Evolutionary conservation across 1,284 basidiomycete genomes (phyloP), one percentile per base, ranked within the genome.

Genomic region (Apiotrichum gracile): DNA sequence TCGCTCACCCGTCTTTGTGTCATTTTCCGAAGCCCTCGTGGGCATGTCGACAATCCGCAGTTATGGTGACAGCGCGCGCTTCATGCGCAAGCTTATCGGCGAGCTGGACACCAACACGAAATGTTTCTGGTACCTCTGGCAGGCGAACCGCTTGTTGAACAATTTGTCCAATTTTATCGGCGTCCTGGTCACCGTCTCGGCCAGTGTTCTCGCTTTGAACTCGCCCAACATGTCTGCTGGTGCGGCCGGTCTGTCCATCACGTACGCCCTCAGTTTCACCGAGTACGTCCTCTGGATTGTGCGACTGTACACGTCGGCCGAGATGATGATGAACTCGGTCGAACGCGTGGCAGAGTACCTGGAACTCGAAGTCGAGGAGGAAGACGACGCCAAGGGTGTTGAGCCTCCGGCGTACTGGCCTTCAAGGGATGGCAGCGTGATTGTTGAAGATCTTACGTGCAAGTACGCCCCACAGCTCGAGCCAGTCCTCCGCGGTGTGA

Each of bases 1-100:
- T 24, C 77, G 80, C 55, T 79, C 78, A 19, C 81, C 81, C 17
- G 77, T 82, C 54, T 80, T 81, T 51, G 77, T 78, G n/a, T 77
- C 74, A 52, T 82, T 82, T 66, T 66, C 69, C 19, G 74, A 76
- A 51, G 70, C 67, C 16, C 61, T 76, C 14, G 68, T 72, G 5
- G 79, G 80, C 21, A 77, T 79, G 55, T 70, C 73, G 0, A 78
- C 78, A 0, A 78, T 82, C 35, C 70, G 80, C 26, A 77, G 79
- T 0, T 81, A 78, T 51, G 78, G 77, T 45, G 79, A 79, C 49
- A 69, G 70, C 19, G 70, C 73, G 5, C 68, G 78, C 10, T 80
- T 80, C 66, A 71, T 75, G 42, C 54, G 68, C 25, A 73, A 77
- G 49, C 61, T 78, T 21, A 69, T 79, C 57, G 49, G 68, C 10